Base-by-base conservation (phyloP, 192 early-diverging fungal genomes). In the Spizellomyces sp. region DNA sequence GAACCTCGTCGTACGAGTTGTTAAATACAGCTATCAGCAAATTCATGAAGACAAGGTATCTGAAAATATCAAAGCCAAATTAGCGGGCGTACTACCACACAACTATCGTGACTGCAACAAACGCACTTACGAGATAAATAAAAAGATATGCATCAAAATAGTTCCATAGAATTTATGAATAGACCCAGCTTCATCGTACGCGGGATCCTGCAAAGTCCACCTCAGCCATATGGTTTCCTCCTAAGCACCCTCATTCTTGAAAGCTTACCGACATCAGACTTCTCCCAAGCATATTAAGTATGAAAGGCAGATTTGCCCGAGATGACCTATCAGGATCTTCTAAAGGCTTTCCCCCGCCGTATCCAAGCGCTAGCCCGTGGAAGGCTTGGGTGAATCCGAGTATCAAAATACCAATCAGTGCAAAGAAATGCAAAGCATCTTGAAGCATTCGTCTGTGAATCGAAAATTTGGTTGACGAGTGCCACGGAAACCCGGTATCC, bases 11-110 rank as follows among this genome's bases (percentile, higher is more conserved):
- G 48, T 66, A 73, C 9, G 70, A 73, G 50, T 66, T 62, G 52
- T 66, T 66, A 47, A 73, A 73, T 56, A 66, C 70, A 2, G 70
- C 70, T 9, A 73, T 73, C 4, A 73, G 54, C 21, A 73, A 58
- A 36, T 73, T 73, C 62, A 73, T 54, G 56, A 73, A 73, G n/a
- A 73, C 43, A 9, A 64, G 36, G 44, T 54, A 70, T 15, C 54
- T 58, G 27, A 66, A 36, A 19, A 19, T 19, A 36, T 3, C 27
- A 36, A 36, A 36, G 27, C 27, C 27, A 54, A 43, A 22, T 66
- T 9, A 54, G 65, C 22, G 21, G n/a, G 36, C 7, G 42, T 14
- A 46, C 7, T 47, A 4, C n/a, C 15, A 41, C 12, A 10, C 59
- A 19, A 2, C 36, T 36, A 14, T 17, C 4, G 19, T 44, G 9